phyloP scores from a whole-genome alignment of 257 asterid genomes.

The Fraxinus excelsior region DNA sequence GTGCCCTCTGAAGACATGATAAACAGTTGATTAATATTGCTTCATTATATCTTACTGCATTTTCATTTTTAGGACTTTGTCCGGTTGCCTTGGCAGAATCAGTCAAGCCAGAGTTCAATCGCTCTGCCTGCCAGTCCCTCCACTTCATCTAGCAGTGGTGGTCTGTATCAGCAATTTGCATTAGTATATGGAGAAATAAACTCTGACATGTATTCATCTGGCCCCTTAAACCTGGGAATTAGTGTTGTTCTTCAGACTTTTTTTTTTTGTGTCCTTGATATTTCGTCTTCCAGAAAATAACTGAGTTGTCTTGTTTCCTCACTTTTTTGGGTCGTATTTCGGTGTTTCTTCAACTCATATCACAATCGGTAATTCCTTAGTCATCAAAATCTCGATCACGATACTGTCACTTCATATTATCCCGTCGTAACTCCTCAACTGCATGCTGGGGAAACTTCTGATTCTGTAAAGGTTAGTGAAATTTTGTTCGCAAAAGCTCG shows the following conservation, averaged over 20 bases:
- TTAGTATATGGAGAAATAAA: constrained; percentile 60
- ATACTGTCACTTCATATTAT: constrained; percentile 49
- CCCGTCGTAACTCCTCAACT: constrained; percentile 54
- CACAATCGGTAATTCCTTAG: constrained; percentile 53
- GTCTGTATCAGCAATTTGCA: constrained; percentile 56
- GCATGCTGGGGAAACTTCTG: constrained; percentile 57
- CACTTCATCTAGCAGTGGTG: constrained; percentile 51
- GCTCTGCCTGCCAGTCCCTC: constrained; percentile 72
- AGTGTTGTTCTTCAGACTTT: constrained; percentile 57
- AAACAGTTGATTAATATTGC: constrained; percentile 14
- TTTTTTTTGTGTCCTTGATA: not conserved
- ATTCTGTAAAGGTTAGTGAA: constrained; percentile 59
- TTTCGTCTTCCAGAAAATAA: not conserved
- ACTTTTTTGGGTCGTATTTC: constrained; percentile 26
- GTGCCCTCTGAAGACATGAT: constrained; percentile 14
- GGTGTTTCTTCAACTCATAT: constrained; percentile 60
- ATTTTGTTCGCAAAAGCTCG: constrained; percentile 6
- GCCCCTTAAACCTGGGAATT: constrained; percentile 53
- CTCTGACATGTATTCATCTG: constrained; percentile 56
- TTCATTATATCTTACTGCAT: constrained; percentile 20
- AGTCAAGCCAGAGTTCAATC: constrained; percentile 73
- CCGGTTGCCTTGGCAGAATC: constrained; percentile 91
- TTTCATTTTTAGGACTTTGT: constrained; percentile 73
- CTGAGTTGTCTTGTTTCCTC: constrained; percentile 9
- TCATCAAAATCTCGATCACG: constrained; percentile 56